Percentiles rank a stretch among this genome's conserved stretches.
Conservation (phyloP, 176 grass and related monocot genomes). For the Triticum monococcum region DNA sequence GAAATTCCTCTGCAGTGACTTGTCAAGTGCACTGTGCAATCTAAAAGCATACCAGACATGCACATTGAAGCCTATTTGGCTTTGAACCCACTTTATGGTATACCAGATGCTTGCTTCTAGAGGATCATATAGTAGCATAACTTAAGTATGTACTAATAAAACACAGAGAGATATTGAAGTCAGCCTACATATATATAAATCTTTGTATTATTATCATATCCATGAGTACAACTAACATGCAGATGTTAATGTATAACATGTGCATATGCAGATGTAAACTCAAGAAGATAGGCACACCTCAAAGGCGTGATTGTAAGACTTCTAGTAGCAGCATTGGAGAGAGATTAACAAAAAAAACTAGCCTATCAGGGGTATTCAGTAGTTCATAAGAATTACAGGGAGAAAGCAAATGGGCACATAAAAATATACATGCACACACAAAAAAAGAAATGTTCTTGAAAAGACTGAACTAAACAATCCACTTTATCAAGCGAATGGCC, state of each 20-base stretch:
- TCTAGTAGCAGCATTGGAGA: constrained; percentile 5
- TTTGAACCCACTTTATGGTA: neutral
- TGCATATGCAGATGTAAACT: constrained; percentile 15
- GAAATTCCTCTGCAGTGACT: neutral
- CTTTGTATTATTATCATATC: neutral
- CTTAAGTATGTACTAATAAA: neutral
- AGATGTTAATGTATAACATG: neutral
- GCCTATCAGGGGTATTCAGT: neutral
- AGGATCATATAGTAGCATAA: neutral
- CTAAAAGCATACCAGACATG: neutral
- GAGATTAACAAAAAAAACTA: neutral
- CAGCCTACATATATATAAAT: neutral
- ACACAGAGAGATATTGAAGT: neutral
- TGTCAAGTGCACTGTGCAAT: constrained; percentile 3
- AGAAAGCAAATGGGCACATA: neutral
- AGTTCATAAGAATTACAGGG: neutral
- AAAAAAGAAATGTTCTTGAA: neutral
- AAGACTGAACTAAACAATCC: neutral
- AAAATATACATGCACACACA: neutral
- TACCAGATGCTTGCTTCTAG: neutral
- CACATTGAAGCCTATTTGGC: neutral
- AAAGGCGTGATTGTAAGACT: constrained; percentile 5
- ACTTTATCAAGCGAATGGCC: neutral
- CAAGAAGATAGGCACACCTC: neutral
- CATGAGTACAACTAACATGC: neutral